Evolutionary conservation across 371 early-diverging fungal species (phyloP).

Genomic region (Dichotomocladium elegans): DNA sequence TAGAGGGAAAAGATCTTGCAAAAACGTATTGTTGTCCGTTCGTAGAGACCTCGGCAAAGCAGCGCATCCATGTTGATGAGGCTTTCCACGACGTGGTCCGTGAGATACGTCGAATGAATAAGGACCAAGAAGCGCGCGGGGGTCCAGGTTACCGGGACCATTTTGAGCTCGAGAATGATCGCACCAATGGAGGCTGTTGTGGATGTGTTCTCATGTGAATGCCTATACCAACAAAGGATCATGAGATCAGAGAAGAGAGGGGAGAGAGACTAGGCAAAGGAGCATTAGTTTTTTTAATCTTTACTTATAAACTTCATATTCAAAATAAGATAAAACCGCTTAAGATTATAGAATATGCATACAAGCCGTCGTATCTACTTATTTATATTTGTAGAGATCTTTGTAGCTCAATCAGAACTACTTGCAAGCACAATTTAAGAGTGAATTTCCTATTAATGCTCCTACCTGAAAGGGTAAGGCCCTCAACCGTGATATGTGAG

Average conservation of each 20-base stretch:
- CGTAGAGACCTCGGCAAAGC: slow-evolving; percentile 91
- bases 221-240: not conserved
- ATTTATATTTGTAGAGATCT: no score
- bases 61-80: slow-evolving; percentile 86
- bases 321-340: no score
- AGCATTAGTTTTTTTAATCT: no score
- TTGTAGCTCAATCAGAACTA: no score
- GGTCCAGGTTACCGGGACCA: slow-evolving; percentile 7
- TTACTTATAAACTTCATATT: no score
- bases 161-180: slow-evolving; percentile 7
- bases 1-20: slow-evolving; percentile 83
- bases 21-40: slow-evolving; percentile 69
- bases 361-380: no score
- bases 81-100: slow-evolving; percentile 86
- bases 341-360: no score
- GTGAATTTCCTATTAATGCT: no score
- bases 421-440: no score
- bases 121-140: slow-evolving; percentile 42
- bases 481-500: no score
- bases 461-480: no score
- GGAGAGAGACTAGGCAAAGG: not conserved
- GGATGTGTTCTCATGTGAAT: slow-evolving; percentile 22
- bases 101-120: slow-evolving; percentile 74
- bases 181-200: slow-evolving; percentile 8
- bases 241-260: not conserved